Conservation (phyloP, 2,329 filamentous ascomycete genomes). For the Tolypocladium tundrense region DNA sequence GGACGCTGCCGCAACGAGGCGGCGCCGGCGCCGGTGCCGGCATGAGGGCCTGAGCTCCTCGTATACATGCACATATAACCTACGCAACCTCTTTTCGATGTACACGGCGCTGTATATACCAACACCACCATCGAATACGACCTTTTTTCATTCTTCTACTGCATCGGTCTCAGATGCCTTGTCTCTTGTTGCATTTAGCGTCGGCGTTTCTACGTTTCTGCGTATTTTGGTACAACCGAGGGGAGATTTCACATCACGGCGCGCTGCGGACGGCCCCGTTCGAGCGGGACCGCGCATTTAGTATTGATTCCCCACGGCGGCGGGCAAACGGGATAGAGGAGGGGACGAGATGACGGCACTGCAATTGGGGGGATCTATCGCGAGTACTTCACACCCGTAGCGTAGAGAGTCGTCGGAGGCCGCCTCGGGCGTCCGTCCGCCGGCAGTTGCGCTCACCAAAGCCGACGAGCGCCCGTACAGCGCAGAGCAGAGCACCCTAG, state of each 20-base stretch:
- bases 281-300: neutral
- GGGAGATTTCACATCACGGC: neutral
- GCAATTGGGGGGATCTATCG: neutral
- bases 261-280: neutral
- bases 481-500: neutral
- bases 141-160: neutral
- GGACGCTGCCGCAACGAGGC: conserved; percentile 54
- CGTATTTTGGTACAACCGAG: neutral
- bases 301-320: neutral
- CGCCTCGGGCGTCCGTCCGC: neutral
- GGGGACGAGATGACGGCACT: neutral
- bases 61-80: neutral
- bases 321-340: neutral
- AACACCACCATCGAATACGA: neutral
- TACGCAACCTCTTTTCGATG: neutral
- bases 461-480: neutral
- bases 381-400: neutral
- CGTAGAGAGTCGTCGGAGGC: neutral
- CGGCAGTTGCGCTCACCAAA: neutral
- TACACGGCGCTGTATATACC: neutral
- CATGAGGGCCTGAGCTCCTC: neutral
- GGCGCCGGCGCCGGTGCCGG: conserved; percentile 15
- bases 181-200: neutral
- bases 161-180: neutral
- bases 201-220: neutral